Evolutionary conservation across 305 asterid species (phyloP), one percentile per base, ranked within the genome.

Genomic region (Solanum hybrid): DNA sequence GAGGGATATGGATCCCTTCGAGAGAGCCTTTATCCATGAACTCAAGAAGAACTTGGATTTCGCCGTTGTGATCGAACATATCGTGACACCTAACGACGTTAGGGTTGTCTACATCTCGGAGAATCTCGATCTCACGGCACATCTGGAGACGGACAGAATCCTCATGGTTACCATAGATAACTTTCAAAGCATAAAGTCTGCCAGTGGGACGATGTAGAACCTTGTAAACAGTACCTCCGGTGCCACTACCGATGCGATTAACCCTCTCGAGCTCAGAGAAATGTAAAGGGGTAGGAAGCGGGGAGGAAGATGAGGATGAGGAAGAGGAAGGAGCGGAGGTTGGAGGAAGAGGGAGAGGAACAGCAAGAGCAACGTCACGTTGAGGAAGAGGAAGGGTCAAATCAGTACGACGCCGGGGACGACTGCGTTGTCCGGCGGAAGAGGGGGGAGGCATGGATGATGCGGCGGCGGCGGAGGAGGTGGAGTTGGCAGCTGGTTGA

Each of bases 81-180:
- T 93, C 96, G 92, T 93, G 95, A 92, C 99, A 97, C 36, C 92
- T 91, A 7, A 97, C 99, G 13, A 97, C 94, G 94, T 94, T 95
- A 10, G 96, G 96, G 93, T 97, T 90, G 92, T 95, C 95, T 12
- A 97, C 99, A 86, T 94, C 98, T 37, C 98, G 97, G 78, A 97
- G 97, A 94, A 97, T 97, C 96, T 95, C 94, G 93, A 97, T 96
- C 91, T 96, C 99, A 29, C 99, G 98, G 93, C 97, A 92, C 93
- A 97, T 95, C 96, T 95, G 98, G 35, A 90, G 92, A 56, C 97
- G 97, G 16, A 94, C 94, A 71, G 94, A 92, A 91, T 96, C 98
- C 1, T 97, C 99, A 92, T 94, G 98, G 95, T 95, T 91, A 79
- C 98, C 98, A 91, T 95, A 91, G 86, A 97, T 96, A 34, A 95